A percentile compares a stretch with the other conserved stretches of the same genome.
Conservation (phyloP, 176 grass and related monocot genomes). For the Hyparrhenia diplandra region DNA sequence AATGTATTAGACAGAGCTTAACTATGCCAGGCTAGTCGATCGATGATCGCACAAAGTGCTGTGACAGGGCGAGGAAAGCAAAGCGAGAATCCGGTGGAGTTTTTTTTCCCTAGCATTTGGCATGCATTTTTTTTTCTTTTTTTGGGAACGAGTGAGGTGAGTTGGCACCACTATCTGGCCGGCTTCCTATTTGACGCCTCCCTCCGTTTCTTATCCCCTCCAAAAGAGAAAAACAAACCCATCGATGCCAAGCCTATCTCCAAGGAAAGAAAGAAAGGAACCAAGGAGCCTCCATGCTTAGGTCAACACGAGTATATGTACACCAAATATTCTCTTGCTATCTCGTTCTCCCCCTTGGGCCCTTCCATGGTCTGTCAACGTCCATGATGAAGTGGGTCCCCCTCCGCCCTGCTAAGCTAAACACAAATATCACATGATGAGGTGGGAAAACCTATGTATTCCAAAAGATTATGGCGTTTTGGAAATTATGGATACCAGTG, state of each 20-base stretch:
- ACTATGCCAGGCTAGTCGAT: not conserved
- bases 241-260: slow-evolving; percentile 11
- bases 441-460: too few species aligned
- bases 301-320: slow-evolving; percentile 27
- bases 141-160: not conserved
- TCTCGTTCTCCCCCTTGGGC: not conserved
- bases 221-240: slow-evolving; percentile 4
- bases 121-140: not conserved
- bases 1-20: not conserved
- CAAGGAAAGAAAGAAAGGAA: not conserved
- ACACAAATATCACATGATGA: not conserved
- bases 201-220: slow-evolving; percentile 33
- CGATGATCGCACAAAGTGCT: not conserved
- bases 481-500: not conserved
- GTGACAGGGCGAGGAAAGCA: slow-evolving; percentile 16
- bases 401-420: not conserved
- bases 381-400: not conserved
- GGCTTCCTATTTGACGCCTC: slow-evolving; percentile 11
- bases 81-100: not conserved
- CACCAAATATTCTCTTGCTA: slow-evolving; percentile 16
- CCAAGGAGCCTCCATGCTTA: not conserved
- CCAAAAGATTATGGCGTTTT: not conserved
- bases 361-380: not conserved
- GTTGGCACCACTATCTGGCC: slow-evolving; percentile 23
- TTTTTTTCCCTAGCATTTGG: not conserved